These are phyloP conservation scores for Kodamaea ohmeri DNA, from an alignment of 1,139 yeast genomes.

Conservation along the genomic window DNA sequence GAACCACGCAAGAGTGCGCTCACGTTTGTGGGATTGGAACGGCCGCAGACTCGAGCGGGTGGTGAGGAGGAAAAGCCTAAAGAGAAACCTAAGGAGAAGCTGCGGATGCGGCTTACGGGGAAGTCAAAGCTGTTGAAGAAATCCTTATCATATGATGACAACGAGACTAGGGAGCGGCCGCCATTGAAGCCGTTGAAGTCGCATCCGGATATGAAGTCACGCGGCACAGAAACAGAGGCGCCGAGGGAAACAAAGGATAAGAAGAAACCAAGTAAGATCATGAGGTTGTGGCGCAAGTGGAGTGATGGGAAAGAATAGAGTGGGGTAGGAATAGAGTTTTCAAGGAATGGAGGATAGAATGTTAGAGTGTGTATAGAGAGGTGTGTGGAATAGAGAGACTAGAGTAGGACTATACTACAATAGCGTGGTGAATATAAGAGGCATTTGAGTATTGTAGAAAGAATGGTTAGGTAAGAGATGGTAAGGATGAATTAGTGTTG, in stretches of 20 bases:
- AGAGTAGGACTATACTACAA: no score
- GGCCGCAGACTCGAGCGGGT: slow-evolving; percentile 9
- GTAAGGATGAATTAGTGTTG: no score
- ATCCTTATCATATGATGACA: slow-evolving; percentile 29
- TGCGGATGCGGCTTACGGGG: background rate
- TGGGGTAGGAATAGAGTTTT: no score
- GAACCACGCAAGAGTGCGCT: slow-evolving; percentile 14
- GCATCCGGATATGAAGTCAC: slow-evolving; percentile 34
- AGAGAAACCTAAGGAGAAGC: slow-evolving; percentile 9
- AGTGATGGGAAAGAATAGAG: no score
- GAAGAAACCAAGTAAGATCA: slow-evolving; percentile 26
- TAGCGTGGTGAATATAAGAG: no score
- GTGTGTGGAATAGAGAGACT: no score
- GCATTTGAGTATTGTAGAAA: no score
- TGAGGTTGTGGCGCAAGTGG: slow-evolving; percentile 34
- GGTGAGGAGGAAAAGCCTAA: slow-evolving; percentile 8
- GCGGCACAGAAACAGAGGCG: slow-evolving; percentile 1
- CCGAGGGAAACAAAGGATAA: slow-evolving; percentile 8
- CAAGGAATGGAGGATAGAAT: no score
- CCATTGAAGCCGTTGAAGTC: slow-evolving; percentile 36
- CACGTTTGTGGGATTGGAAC: slow-evolving; percentile 27
- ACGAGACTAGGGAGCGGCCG: slow-evolving; percentile 11
- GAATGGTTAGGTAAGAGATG: no score
- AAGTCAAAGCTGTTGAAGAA: slow-evolving; percentile 21
- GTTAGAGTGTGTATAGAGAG: no score